phyloP scores from a whole-genome alignment of 1,139 yeast species.

The Suhomyces bokatorum region DNA sequence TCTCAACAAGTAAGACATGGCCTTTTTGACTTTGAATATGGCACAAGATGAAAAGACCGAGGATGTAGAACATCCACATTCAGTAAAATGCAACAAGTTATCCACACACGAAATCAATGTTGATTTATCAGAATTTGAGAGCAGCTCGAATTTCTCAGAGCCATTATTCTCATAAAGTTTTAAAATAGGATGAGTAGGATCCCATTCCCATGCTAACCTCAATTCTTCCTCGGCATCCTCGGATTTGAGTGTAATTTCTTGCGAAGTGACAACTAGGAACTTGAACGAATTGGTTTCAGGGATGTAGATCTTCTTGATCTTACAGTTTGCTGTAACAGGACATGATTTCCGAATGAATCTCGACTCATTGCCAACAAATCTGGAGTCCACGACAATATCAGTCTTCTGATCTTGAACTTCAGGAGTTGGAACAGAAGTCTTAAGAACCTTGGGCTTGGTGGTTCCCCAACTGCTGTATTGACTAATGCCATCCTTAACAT shows the following conservation, averaged over 20 bases:
- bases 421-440: slow-evolving; percentile 38
- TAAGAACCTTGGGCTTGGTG: slow-evolving; percentile 74
- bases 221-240: slow-evolving; percentile 53
- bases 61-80: slow-evolving; percentile 66
- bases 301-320: slow-evolving; percentile 54
- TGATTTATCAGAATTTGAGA: slow-evolving; percentile 52
- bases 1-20: slow-evolving; percentile 56
- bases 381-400: slow-evolving; percentile 72
- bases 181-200: slow-evolving; percentile 68
- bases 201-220: slow-evolving; percentile 89
- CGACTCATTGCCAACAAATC: slow-evolving; percentile 75
- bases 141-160: slow-evolving; percentile 46
- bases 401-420: slow-evolving; percentile 15
- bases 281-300: slow-evolving; percentile 47
- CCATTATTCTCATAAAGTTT: slow-evolving; percentile 41
- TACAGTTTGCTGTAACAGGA: slow-evolving; percentile 63
- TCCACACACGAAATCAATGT: slow-evolving; percentile 61
- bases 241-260: slow-evolving; percentile 43
- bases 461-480: slow-evolving; percentile 83
- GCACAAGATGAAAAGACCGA: slow-evolving; percentile 48
- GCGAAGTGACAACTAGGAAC: slow-evolving; percentile 60
- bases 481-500: slow-evolving; percentile 64
- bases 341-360: slow-evolving; percentile 79
- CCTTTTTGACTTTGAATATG: slow-evolving; percentile 60
- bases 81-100: slow-evolving; percentile 53